Evolutionary conservation across 2,329 filamentous ascomycete genomes (phyloP), one percentile per base, ranked within the genome.

Genomic region (Karstenula rhodostoma): DNA sequence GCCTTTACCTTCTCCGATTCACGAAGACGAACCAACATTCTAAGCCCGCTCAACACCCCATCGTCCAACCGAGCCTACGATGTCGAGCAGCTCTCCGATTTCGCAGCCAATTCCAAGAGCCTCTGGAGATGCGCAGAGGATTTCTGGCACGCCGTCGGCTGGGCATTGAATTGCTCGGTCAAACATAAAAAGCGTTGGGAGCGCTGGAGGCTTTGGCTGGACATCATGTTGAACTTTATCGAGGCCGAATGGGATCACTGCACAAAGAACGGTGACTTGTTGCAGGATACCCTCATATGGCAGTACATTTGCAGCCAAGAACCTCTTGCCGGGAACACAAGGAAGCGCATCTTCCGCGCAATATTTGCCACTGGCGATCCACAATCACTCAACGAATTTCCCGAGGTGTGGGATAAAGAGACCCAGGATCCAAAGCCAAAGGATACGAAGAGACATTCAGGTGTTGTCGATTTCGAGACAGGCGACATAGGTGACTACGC

Each of bases 111-210:
- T 53, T 81, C 85, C 15, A 84, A 87, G 46, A 89, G 90, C 32
- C 64, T 97, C 1, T 97, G 91, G 87, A 81, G 80, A 17, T 85
- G 87, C n/a, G 91, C 90, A 0, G 88, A 91, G 62, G 92, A 96
- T 73, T 96, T 98, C 70, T 99, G 95, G 93, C 86, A 89, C 44
- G 86, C 92, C 0, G 85, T 95, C 0, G 95, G 94, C 3, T 98
- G 95, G 95, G 90, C 92, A 0, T 93, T 98, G 76, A 95, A 94
- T 73, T 98, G 94, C 79, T 94, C 92, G 54, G 85, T 90, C 1
- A 77, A 85, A 33, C 84, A 94, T 67, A 88, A 88, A 1, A 84
- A 86, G 43, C 85, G 94, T 22, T 98, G 95, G 94, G 85, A 83
- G 52, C 85, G 89, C 71, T 98, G 94, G 93, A 88, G 85, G 67